Percentiles rank a stretch among this genome's conserved stretches.
These are phyloP conservation scores for Bremia lactucae DNA, from an alignment of 352 stramenopile species.

Conservation along the genomic window DNA sequence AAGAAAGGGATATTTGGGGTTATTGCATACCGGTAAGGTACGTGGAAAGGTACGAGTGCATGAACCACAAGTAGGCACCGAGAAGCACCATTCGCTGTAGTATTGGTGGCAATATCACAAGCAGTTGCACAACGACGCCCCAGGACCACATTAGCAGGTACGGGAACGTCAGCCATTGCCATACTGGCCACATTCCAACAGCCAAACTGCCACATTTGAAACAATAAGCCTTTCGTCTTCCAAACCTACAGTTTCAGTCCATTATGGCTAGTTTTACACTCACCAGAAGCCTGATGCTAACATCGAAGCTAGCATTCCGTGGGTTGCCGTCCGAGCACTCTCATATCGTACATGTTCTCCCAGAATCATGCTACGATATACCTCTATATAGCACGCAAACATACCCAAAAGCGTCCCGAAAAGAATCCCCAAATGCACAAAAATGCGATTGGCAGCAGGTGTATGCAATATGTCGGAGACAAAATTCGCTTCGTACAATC, in stretches of 20 bases:
- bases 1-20: too few species aligned
- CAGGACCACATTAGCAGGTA: slow-evolving; percentile 81
- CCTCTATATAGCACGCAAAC: slow-evolving; percentile 60
- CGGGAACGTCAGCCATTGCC: slow-evolving; percentile 58
- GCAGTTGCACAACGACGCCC: slow-evolving; percentile 59
- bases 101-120: slow-evolving; percentile 49
- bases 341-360: slow-evolving; percentile 57
- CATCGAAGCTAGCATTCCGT: slow-evolving; percentile 56
- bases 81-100: slow-evolving; percentile 56
- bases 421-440: slow-evolving; percentile 43
- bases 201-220: slow-evolving; percentile 29
- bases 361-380: slow-evolving; percentile 47
- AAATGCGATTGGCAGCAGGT: slow-evolving; percentile 31
- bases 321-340: slow-evolving; percentile 48
- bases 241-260: not conserved
- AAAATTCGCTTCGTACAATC: slow-evolving; percentile 51
- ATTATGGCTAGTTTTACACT: not conserved
- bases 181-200: slow-evolving; percentile 68
- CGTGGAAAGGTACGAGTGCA: slow-evolving; percentile 54
- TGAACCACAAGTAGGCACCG: slow-evolving; percentile 57
- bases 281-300: slow-evolving; percentile 45
- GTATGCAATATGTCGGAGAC: slow-evolving; percentile 46
- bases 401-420: slow-evolving; percentile 41
- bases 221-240: not conserved
- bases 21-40: slow-evolving; percentile 8